Evolutionary conservation across 2,329 filamentous ascomycete species (phyloP).

Genomic region (Scedosporium aurantiacum): DNA sequence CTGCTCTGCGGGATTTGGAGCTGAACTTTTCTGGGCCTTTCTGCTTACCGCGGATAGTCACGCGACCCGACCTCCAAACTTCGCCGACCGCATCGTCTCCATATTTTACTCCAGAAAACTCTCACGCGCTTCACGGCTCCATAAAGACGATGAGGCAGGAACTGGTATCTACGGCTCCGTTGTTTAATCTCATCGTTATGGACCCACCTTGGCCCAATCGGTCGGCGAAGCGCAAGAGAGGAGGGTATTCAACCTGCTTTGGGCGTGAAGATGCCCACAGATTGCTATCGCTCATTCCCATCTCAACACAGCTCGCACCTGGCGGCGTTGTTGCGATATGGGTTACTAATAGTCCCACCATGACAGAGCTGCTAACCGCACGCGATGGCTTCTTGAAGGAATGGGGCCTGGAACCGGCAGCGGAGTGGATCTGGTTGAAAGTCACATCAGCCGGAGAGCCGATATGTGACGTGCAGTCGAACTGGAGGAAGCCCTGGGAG

Average conservation of each 20-base stretch:
- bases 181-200: constrained; percentile 58
- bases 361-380: constrained; percentile 42
- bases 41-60: constrained; percentile 29
- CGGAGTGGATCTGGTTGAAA: constrained; percentile 75
- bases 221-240: constrained; percentile 52
- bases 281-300: constrained; percentile 43
- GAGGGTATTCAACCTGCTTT: constrained; percentile 36
- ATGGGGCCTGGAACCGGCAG: constrained; percentile 54
- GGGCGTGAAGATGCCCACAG: constrained; percentile 32
- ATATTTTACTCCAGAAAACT: neutral
- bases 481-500: constrained; percentile 69
- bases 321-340: constrained; percentile 58
- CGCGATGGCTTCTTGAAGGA: constrained; percentile 47
- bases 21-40: constrained; percentile 30
- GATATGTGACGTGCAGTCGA: constrained; percentile 45
- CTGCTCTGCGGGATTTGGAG: constrained; percentile 28
- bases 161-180: constrained; percentile 32
- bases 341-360: constrained; percentile 62
- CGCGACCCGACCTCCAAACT: neutral
- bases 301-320: constrained; percentile 40
- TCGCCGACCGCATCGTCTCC: neutral
- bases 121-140: constrained; percentile 31
- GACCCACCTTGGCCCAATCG: constrained; percentile 78
- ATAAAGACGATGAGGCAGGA: constrained; percentile 27
- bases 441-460: constrained; percentile 54